A percentile compares a stretch with the other conserved stretches of the same genome.
Evolutionary conservation across 139 green algal genomes (phyloP).

Genomic region (Desmodesmus armatus): DNA sequence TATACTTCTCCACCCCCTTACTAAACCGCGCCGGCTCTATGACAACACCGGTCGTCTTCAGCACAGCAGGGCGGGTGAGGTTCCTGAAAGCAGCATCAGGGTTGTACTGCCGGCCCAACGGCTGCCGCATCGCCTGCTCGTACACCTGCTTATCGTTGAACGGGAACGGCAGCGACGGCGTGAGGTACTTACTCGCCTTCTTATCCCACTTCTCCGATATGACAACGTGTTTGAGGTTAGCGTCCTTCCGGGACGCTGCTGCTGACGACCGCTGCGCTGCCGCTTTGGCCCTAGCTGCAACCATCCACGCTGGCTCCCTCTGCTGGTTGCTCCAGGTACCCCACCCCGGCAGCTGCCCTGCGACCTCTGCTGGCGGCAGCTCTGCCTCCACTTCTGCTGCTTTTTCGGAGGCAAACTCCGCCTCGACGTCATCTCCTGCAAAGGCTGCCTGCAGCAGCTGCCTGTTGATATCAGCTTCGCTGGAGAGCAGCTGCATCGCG

Average conservation of each 20-base stretch:
- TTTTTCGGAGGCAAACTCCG: conserved; percentile 93
- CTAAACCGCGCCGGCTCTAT: conserved; percentile 74
- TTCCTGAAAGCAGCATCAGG: conserved; percentile 80
- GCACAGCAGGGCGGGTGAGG: conserved; percentile 78
- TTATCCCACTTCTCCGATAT: conserved; percentile 94
- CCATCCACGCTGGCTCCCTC: conserved; percentile 82
- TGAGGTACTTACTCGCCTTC: conserved; percentile 80
- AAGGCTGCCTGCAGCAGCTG: conserved; percentile 67
- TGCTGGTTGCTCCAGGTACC: conserved; percentile 86
- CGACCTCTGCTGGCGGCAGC: conserved; percentile 77
- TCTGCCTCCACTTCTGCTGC: conserved; percentile 84
- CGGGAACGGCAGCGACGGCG: conserved; percentile 80
- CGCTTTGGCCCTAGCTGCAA: conserved; percentile 71
- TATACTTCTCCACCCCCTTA: conserved; percentile 47
- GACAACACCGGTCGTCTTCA: conserved; percentile 82
- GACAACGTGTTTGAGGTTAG: conserved; percentile 84
- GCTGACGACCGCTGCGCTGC: conserved; percentile 66
- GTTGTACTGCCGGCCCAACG: conserved; percentile 94
- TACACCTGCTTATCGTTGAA: conserved; percentile 63
- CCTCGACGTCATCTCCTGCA: conserved; percentile 93
- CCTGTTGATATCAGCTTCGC: conserved; percentile 19
- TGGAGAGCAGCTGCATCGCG: conserved; percentile 34
- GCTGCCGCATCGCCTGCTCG: conserved; percentile 76
- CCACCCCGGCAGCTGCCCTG: conserved; percentile 89
- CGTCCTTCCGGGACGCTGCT: conserved; percentile 76